Evolutionary conservation across 257 asterid species (phyloP).

Genomic region (Coffea canephora): DNA sequence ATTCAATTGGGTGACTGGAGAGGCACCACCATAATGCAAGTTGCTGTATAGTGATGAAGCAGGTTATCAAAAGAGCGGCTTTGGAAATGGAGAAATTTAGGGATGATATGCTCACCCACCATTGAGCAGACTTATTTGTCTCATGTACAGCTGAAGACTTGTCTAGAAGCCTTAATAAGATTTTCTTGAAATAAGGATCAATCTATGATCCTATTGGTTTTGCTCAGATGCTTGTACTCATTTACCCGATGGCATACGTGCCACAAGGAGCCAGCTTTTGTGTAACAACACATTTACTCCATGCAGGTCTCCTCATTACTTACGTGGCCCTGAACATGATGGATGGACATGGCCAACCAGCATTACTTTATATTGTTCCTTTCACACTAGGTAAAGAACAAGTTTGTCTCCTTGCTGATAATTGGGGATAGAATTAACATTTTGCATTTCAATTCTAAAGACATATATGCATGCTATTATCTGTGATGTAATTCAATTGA

Average conservation of each 20-base stretch:
- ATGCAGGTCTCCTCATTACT: constrained; percentile 78
- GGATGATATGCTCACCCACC: constrained; percentile 3
- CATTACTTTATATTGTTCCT: constrained; percentile 97
- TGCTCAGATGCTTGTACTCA: background rate
- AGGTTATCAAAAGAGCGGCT: background rate
- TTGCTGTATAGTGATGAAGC: background rate
- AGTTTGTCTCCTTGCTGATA: constrained; percentile 1
- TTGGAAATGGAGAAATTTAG: background rate
- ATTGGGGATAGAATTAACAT: too few species aligned
- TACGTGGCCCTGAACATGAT: constrained; percentile 90
- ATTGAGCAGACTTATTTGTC: background rate
- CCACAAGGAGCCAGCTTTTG: background rate
- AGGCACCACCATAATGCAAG: background rate
- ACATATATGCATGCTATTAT: background rate
- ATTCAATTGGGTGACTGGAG: background rate
- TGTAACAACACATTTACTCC: constrained; percentile 1
- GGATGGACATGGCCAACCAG: constrained; percentile 99
- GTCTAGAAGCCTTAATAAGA: background rate
- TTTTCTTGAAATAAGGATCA: background rate
- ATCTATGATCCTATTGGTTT: background rate
- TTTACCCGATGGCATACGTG: background rate
- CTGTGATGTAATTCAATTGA: background rate
- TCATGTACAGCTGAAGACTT: background rate
- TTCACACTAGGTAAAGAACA: constrained; percentile 71
- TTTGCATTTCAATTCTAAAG: background rate